Conservation (phyloP, 495 filamentous ascomycete genomes). For the Lasiosphaeria miniovina region DNA sequence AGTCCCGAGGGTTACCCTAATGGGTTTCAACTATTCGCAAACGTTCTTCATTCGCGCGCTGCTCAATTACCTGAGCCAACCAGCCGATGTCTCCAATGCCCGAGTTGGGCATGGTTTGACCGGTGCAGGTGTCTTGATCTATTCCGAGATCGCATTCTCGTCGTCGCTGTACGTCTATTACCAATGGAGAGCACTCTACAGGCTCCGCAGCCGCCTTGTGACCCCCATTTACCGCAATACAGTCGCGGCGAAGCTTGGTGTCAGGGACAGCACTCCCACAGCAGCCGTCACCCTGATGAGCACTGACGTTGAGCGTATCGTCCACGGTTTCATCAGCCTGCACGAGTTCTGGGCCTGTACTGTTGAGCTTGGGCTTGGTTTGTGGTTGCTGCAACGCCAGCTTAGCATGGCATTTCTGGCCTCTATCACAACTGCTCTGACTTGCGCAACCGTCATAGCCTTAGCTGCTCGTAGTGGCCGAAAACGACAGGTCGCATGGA, state of each 20-base stretch:
- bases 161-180: slow-evolving; percentile 51
- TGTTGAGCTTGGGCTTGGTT: slow-evolving; percentile 50
- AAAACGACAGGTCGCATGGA: background rate
- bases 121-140: slow-evolving; percentile 22
- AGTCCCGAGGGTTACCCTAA: slow-evolving; percentile 18
- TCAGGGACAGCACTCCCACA: slow-evolving; percentile 35
- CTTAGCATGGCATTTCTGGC: slow-evolving; percentile 54
- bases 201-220: slow-evolving; percentile 54
- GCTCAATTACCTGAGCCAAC: slow-evolving; percentile 40
- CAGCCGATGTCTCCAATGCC: slow-evolving; percentile 38
- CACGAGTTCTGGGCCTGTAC: slow-evolving; percentile 43
- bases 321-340: slow-evolving; percentile 3
- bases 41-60: slow-evolving; percentile 58
- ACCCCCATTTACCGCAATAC: slow-evolving; percentile 49
- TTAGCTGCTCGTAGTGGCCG: slow-evolving; percentile 32
- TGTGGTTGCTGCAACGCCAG: slow-evolving; percentile 52
- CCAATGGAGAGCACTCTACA: slow-evolving; percentile 52
- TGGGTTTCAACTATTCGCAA: slow-evolving; percentile 56
- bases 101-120: slow-evolving; percentile 30
- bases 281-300: slow-evolving; percentile 60
- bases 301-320: slow-evolving; percentile 32
- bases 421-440: slow-evolving; percentile 44
- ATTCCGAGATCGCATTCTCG: slow-evolving; percentile 25
- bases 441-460: slow-evolving; percentile 3
- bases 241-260: background rate